Base-by-base conservation (phyloP, 2,329 filamentous ascomycete genomes). In the Ophiostoma sp. region DNA sequence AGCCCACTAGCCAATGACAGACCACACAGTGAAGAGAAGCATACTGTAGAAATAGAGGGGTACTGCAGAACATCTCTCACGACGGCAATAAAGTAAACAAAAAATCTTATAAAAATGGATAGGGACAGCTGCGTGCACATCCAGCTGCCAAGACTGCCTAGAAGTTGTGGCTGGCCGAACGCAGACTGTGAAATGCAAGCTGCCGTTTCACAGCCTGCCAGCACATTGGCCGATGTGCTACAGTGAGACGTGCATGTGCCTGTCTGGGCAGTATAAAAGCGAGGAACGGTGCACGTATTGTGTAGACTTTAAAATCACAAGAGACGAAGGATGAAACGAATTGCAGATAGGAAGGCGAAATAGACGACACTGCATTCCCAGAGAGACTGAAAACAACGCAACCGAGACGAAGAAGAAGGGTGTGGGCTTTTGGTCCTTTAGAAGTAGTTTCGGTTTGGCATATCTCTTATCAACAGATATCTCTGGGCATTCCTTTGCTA, bases 1-100 rank as follows among this genome's bases (percentile, higher is more conserved):
- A 70, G 66, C 66, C 5, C 50, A 28, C 33, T 42, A 25, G 68
- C 68, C 68, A 70, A 70, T 70, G 48, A 45, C 33, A 57, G 42
- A 22, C 68, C 33, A n/a, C 68, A 36, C 33, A 59, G 31, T 22
- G 36, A 70, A 55, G 6, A 25, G n/a, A 8, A 3, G 59, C 31
- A 22, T 19, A 63, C 55, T 33, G 28, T 12, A 28, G 15, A 66
- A 45, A 3, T 22, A 39, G 59, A 66, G n/a, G 15, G n/a, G 3
- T 42, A 33, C 9, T 64, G 59, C n/a, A 22, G 33, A n/a, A 42
- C 28, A 36, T 36, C n/a, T 42, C 12, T 22, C n/a, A 4, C 22
- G 17, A 7, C 3, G 22, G 25, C 42, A 50, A 2, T 7, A 3
- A 39, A 39, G 59, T 39, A 39, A 59, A 45, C 39, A 45, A 68